These are phyloP conservation scores for Hordeum pubiflorum DNA, from an alignment of 202 grass and related monocot genomes.

Conservation along the genomic window DNA sequence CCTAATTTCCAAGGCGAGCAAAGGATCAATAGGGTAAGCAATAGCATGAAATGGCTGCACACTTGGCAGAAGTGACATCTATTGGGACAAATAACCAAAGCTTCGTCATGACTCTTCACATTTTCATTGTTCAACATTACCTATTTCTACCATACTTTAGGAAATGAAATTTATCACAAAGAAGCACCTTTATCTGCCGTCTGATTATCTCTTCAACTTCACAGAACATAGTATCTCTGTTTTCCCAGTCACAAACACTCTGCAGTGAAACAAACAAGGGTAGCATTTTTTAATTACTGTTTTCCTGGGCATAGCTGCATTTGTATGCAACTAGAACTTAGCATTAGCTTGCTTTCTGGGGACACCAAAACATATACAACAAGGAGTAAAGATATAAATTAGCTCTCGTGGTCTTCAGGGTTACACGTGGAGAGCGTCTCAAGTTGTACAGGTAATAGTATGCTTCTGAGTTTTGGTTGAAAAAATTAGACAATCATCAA, in stretches of 20 bases:
- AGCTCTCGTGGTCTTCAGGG: not conserved
- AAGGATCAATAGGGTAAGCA: constrained; percentile 64
- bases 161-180: constrained; percentile 4
- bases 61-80: constrained; percentile 55
- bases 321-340: not conserved
- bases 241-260: constrained; percentile 77
- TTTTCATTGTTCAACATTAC: not conserved
- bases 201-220: constrained; percentile 69
- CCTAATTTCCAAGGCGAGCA: constrained; percentile 71
- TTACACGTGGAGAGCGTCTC: not conserved
- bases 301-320: not conserved
- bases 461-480: not conserved
- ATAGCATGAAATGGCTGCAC: constrained; percentile 82
- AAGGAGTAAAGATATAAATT: not conserved
- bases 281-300: not conserved
- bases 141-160: not conserved
- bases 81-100: constrained; percentile 1
- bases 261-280: constrained; percentile 28
- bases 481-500: not conserved
- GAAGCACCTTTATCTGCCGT: constrained; percentile 52
- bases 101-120: not conserved
- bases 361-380: not conserved
- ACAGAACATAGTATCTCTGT: constrained; percentile 50
- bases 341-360: not conserved
- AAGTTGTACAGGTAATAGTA: not conserved